Evolutionary conservation across 805 yeast species (phyloP).

Genomic region (Nakazawaea holstii): DNA sequence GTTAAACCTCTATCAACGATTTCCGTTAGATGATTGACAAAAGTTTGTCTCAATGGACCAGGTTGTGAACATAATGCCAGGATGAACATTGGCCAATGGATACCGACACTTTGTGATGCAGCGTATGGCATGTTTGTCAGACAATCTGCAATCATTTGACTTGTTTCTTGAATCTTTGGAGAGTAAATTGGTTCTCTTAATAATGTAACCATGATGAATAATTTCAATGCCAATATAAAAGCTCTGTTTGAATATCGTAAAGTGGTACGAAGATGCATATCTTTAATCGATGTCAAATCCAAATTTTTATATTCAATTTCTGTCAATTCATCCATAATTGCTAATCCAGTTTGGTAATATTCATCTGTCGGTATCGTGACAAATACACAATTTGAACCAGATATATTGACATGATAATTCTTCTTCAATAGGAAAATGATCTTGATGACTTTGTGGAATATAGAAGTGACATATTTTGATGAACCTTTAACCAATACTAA

Average conservation of each 20-base stretch:
- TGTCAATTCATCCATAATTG: background rate
- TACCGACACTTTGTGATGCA: constrained; percentile 10
- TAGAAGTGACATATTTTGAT: constrained; percentile 7
- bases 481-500: constrained; percentile 9
- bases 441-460: constrained; percentile 6
- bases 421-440: constrained; percentile 1
- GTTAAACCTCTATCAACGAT: constrained; percentile 10
- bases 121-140: constrained; percentile 9
- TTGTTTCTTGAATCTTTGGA: background rate
- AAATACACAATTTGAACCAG: constrained; percentile 8
- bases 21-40: background rate
- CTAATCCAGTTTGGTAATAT: background rate
- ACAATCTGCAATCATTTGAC: constrained; percentile 7
- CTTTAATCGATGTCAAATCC: constrained; percentile 5
- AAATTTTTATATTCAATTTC: constrained; percentile 7
- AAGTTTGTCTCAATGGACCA: constrained; percentile 6
- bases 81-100: constrained; percentile 12
- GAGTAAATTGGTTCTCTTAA: constrained; percentile 4
- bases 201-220: constrained; percentile 4
- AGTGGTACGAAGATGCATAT: background rate
- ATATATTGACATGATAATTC: background rate
- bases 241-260: constrained; percentile 6
- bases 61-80: constrained; percentile 6
- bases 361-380: constrained; percentile 1
- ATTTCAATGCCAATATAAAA: constrained; percentile 6